phyloP scores from a whole-genome alignment of 176 grass and related monocot species.

The Musa acuminata region DNA sequence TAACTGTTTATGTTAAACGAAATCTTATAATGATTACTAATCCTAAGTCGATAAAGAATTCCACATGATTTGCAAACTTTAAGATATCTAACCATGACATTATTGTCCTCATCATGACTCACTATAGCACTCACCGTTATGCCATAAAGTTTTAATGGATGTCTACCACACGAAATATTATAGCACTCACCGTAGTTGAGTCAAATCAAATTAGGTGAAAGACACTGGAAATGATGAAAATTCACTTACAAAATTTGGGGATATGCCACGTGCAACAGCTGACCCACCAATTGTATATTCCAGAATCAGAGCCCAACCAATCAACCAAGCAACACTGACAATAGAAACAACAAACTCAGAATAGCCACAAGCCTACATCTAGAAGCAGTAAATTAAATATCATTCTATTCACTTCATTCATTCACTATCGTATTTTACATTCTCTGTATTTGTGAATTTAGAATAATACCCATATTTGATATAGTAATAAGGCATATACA shows the following conservation, averaged over 20 bases:
- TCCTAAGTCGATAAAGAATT: too few species aligned
- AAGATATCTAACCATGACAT: too few species aligned
- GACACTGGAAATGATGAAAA: not conserved
- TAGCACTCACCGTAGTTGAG: not conserved
- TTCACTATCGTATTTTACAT: not conserved
- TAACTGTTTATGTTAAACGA: not conserved
- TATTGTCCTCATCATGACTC: too few species aligned
- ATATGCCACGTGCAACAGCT: constrained; percentile 83
- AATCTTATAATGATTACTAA: not conserved
- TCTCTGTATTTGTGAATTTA: not conserved
- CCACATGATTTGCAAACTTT: too few species aligned
- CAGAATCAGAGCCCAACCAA: constrained; percentile 87
- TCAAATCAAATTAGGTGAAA: not conserved
- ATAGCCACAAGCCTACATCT: not conserved
- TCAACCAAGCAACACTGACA: constrained; percentile 62
- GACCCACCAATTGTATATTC: constrained; percentile 86
- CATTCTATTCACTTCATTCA: not conserved
- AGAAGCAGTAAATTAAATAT: not conserved
- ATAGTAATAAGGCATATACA: not conserved
- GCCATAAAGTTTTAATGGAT: too few species aligned
- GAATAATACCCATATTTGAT: not conserved
- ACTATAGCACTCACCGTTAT: too few species aligned
- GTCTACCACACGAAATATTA: not conserved
- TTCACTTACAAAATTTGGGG: constrained; percentile 68
- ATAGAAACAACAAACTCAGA: not conserved